Conservation (phyloP, 176 grass and related monocot species). For the Alopecurus myosuroides region DNA sequence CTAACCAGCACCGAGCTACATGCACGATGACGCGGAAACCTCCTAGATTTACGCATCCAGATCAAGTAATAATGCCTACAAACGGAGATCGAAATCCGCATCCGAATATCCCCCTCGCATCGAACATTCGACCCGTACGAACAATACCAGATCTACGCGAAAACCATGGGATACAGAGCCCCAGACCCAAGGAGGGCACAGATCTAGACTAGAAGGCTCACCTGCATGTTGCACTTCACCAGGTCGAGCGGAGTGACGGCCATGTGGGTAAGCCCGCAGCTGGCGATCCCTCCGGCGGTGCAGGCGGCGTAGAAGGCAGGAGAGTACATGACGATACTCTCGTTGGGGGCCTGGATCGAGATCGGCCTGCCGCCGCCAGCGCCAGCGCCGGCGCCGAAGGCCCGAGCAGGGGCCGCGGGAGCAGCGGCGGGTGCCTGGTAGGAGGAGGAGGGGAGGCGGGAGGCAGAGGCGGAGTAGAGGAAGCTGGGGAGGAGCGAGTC, state of each 20-base stretch:
- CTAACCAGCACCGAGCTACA: neutral
- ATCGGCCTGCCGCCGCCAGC: slow-evolving; percentile 29
- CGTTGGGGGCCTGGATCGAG: slow-evolving; percentile 61
- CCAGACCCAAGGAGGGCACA: neutral
- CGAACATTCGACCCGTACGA: neutral
- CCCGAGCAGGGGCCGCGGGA: neutral
- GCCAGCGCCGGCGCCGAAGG: neutral
- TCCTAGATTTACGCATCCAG: neutral
- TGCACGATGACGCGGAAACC: neutral
- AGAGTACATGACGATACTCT: slow-evolving; percentile 83
- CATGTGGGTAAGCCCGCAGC: slow-evolving; percentile 97
- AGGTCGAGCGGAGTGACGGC: slow-evolving; percentile 95
- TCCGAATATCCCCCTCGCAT: neutral
- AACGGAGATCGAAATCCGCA: neutral
- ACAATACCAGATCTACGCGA: slow-evolving; percentile 22
- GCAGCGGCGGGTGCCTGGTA: neutral
- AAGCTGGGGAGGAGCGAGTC: slow-evolving; percentile 77
- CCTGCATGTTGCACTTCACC: slow-evolving; percentile 99
- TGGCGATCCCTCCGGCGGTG: slow-evolving; percentile 78
- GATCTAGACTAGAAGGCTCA: slow-evolving; percentile 35
- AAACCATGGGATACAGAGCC: neutral
- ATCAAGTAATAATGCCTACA: neutral
- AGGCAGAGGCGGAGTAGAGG: slow-evolving; percentile 55
- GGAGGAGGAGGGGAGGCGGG: slow-evolving; percentile 18
- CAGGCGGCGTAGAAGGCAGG: slow-evolving; percentile 90